These are phyloP conservation scores for Acacia crassicarpa DNA, from an alignment of 306 rosid genomes.

Conservation along the genomic window DNA sequence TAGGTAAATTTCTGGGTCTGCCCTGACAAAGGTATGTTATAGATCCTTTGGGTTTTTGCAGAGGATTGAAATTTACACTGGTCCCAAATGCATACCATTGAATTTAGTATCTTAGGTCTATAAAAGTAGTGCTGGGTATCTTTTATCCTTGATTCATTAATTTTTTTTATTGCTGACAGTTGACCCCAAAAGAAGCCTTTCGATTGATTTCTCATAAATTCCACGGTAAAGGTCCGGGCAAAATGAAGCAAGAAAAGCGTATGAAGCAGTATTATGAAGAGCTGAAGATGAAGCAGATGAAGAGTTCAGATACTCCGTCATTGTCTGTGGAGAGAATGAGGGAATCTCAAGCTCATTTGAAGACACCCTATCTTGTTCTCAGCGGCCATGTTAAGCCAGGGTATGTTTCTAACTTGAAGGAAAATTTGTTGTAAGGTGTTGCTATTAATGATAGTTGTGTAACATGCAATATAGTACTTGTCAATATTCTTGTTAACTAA, in stretches of 20 bases:
- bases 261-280: constrained; percentile 86
- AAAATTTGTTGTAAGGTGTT: constrained; percentile 15
- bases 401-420: constrained; percentile 44
- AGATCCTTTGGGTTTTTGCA: constrained; percentile 2
- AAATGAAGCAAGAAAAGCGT: constrained; percentile 98
- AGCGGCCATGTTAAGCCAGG: constrained; percentile 94
- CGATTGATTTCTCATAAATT: constrained; percentile 76
- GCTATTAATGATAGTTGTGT: background rate
- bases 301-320: constrained; percentile 89
- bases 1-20: no score
- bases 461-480: background rate
- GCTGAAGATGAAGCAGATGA: constrained; percentile 87
- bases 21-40: no score
- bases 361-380: constrained; percentile 93
- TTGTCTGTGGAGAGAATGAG: constrained; percentile 91
- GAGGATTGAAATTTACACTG: constrained; percentile 1
- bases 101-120: constrained; percentile 28
- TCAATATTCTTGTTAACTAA: background rate
- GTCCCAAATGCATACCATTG: background rate
- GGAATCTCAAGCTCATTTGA: constrained; percentile 80
- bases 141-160: constrained; percentile 8
- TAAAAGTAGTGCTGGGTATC: background rate
- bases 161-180: constrained; percentile 49
- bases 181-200: constrained; percentile 96
- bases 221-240: constrained; percentile 95